Evolutionary conservation across 129 eudicot genomes (phyloP).

Genomic region (Chrysanthemum lavandulifolium): DNA sequence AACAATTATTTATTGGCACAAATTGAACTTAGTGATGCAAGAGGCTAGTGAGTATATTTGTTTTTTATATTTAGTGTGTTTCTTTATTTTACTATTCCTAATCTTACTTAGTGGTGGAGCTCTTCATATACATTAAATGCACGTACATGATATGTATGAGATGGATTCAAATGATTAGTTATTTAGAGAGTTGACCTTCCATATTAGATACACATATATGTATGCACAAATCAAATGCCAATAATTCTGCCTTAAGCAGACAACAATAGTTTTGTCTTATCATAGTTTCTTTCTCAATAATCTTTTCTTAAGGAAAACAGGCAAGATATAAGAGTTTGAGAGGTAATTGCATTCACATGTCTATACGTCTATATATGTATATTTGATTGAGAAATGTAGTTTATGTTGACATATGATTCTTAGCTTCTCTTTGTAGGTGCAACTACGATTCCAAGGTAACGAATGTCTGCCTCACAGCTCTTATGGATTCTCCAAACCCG

Average conservation of each 20-base stretch:
- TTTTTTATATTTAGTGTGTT: background rate
- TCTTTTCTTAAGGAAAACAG: too few relatives aligned
- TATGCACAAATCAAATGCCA: too few relatives aligned
- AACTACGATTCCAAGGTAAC: background rate
- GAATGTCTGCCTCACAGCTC: constrained; percentile 69
- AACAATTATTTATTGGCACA: too few relatives aligned
- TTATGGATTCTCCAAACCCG: constrained; percentile 52
- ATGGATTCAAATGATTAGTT: background rate
- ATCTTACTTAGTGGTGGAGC: constrained; percentile 28
- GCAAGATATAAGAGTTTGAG: too few relatives aligned
- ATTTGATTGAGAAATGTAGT: too few relatives aligned
- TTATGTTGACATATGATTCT: too few relatives aligned
- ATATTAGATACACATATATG: background rate
- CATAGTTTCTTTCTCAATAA: too few relatives aligned
- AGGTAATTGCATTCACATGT: too few relatives aligned
- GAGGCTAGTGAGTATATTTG: background rate
- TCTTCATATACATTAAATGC: constrained; percentile 11
- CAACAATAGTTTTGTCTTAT: too few relatives aligned
- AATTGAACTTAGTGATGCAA: background rate
- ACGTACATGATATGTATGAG: background rate
- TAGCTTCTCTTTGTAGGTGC: background rate
- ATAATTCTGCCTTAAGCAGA: too few relatives aligned
- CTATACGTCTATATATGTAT: too few relatives aligned
- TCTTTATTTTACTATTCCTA: background rate
- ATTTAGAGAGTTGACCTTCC: background rate